Evolutionary conservation across 75 land plant species (phyloP), one percentile per base, ranked within the genome.

Genomic region (Pseudotsuga menziesii): DNA sequence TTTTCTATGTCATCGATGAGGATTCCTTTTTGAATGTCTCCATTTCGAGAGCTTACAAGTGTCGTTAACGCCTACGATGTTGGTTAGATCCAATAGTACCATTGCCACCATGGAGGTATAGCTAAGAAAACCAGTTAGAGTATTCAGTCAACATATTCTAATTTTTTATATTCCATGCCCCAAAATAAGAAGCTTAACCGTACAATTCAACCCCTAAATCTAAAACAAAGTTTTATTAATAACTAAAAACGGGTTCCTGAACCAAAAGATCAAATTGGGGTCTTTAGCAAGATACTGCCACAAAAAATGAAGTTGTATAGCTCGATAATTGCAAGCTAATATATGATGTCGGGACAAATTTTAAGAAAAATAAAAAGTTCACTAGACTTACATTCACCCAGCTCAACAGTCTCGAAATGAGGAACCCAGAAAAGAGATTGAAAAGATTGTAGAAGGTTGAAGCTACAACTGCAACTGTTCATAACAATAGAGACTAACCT

Each of bases 361-460:
- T 78, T 17, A 48, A 16, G 25, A 69, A 32, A 58, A 26, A 22
- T 44, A 55, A n/a, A 16, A 19, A 16, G 23, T 19, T 19, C 72
- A 29, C 72, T 25, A 1, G 32, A 29, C 32, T 29, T 29, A 29
- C 32, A 29, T 29, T 22, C 3, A 76, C 55, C 27, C 4, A 19
- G 58, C 77, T 71, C 83, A 93, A 94, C 83, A 85, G 76, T 58
- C 87, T 76, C 29, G 89, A 84, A 72, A 94, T 82, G 23, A 94
- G 58, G 80, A 94, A 94, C 5, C 97, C 97, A 12, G 92, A 86
- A 86, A 94, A 94, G 72, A 94, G 75, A 72, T 94, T 89, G 86
- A 88, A 94, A 32, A 94, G 62, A 56, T 80, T 70, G 36, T 90
- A 84, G 80, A 89, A 89, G 76, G 85, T 83, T 23, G 84, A 87